phyloP scores from a whole-genome alignment of 169 alveolate species.

The Plasmodium coatneyi region DNA sequence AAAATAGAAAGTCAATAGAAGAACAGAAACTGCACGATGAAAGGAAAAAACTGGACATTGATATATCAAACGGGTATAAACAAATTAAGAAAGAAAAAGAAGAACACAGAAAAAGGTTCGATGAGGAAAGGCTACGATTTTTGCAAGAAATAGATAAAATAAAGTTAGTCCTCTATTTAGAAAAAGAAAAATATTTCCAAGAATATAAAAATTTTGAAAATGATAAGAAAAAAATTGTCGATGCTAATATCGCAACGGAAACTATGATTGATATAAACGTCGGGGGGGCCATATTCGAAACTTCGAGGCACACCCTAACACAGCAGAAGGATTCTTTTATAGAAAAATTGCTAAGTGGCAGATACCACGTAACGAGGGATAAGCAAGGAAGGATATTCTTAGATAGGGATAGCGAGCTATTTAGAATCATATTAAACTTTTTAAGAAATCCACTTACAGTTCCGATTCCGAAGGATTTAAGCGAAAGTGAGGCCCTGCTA shows the following conservation, averaged over 20 bases:
- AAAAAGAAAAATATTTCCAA: slow-evolving; percentile 81
- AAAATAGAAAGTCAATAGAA: slow-evolving; percentile 53
- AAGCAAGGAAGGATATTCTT: slow-evolving; percentile 89
- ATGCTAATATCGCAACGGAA: slow-evolving; percentile 88
- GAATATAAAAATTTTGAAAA: slow-evolving; percentile 83
- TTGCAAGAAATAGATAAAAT: slow-evolving; percentile 87
- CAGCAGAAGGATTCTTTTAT: slow-evolving; percentile 86
- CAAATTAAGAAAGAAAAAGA: slow-evolving; percentile 89
- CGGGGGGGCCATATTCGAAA: slow-evolving; percentile 90
- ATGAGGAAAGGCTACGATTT: slow-evolving; percentile 84
- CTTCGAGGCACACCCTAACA: slow-evolving; percentile 88
- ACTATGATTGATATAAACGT: slow-evolving; percentile 90
- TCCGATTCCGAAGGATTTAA: slow-evolving; percentile 86
- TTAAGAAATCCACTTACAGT: slow-evolving; percentile 85
- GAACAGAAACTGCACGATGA: slow-evolving; percentile 81
- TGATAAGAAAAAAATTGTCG: slow-evolving; percentile 84
- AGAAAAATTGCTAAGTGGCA: slow-evolving; percentile 86
- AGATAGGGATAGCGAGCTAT: slow-evolving; percentile 90
- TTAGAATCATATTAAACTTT: slow-evolving; percentile 87
- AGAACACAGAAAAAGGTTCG: slow-evolving; percentile 86
- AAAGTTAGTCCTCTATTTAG: slow-evolving; percentile 81
- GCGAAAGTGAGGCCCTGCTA: slow-evolving; percentile 85
- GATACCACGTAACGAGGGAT: slow-evolving; percentile 87
- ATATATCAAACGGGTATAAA: slow-evolving; percentile 84
- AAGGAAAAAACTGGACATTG: slow-evolving; percentile 86